Base-by-base conservation (phyloP, 257 asterid species). In the Fraxinus pennsylvanica region DNA sequence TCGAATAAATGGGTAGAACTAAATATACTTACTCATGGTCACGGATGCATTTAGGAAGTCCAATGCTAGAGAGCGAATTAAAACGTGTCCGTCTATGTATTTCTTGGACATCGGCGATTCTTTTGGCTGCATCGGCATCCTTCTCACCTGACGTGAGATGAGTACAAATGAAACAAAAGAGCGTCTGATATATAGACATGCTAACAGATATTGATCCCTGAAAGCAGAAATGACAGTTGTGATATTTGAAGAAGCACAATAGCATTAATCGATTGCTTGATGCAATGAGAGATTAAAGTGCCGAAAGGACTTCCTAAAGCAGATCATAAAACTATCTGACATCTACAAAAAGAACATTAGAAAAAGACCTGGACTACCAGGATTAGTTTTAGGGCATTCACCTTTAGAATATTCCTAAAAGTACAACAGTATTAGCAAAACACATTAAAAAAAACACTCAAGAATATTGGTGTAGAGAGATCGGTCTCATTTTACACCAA, bases 141-240 rank as follows among this genome's bases (percentile, higher is more conserved):
- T 77, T 93, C 88, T 93, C 99, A 57, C 99, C 99, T 50, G 99
- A 86, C 10, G 98, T 89, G 71, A 93, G 90, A 86, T 96, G 99
- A 74, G 88, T 72, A 74, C 99, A 96, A 15, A 96, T 52, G 74
- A 96, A 91, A 81, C 99, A 96, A 87, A 89, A 89, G 85, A 91
- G 87, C 1, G 99, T 93, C 90, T 96, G 99, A 89, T 92, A 87
- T 81, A 96, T 80, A 35, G 99, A 92, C 98, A 96, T 89, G 82
- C 99, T 93, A 77, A 96, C 97, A 73, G 99, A 87, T 84, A 96
- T 74, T 21, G 99, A 89, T 89, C 99, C 99, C 99, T 96, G 89
- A 67, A 82, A 79, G 70, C 57, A 30, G 76, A 30, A 85, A 72
- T 9, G 22, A 35, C 57, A 36, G 41, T 78, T 19, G 52, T 63